Percentiles rank a stretch among this genome's conserved stretches.
These are phyloP conservation scores for Globisporangium barbulae DNA, from an alignment of 352 stramenopile genomes.

Conservation along the genomic window DNA sequence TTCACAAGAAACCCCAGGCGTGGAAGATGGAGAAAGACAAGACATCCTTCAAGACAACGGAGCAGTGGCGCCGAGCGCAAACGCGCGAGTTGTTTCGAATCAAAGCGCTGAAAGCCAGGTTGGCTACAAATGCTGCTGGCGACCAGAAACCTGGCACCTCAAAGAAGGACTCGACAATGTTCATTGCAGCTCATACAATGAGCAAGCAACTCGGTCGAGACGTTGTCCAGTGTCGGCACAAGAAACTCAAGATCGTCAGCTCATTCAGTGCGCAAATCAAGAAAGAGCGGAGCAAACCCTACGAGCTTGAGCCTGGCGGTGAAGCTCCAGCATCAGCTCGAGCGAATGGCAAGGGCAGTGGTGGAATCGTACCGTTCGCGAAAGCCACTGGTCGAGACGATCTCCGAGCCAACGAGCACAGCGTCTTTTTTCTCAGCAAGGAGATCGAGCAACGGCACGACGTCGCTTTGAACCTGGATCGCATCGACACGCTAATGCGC, in stretches of 20 bases:
- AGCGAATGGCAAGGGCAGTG: neutral
- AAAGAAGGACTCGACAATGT: neutral
- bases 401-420: neutral
- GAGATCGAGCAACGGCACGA: neutral
- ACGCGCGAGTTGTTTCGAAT: conserved; percentile 3
- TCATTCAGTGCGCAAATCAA: conserved; percentile 4
- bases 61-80: conserved; percentile 21
- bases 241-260: conserved; percentile 11
- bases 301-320: neutral
- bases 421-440: conserved; percentile 7
- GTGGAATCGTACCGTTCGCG: conserved; percentile 5
- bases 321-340: neutral
- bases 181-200: conserved; percentile 18
- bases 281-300: neutral
- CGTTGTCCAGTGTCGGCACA: conserved; percentile 14
- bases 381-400: conserved; percentile 7
- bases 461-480: neutral
- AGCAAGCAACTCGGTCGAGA: conserved; percentile 23
- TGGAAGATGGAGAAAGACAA: neutral
- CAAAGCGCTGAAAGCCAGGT: neutral
- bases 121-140: neutral
- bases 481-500: neutral
- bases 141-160: neutral
- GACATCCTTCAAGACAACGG: conserved; percentile 4
- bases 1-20: neutral